Base-by-base conservation (phyloP, 371 early-diverging fungal species). In the Neoconidiobolus thromboides region DNA sequence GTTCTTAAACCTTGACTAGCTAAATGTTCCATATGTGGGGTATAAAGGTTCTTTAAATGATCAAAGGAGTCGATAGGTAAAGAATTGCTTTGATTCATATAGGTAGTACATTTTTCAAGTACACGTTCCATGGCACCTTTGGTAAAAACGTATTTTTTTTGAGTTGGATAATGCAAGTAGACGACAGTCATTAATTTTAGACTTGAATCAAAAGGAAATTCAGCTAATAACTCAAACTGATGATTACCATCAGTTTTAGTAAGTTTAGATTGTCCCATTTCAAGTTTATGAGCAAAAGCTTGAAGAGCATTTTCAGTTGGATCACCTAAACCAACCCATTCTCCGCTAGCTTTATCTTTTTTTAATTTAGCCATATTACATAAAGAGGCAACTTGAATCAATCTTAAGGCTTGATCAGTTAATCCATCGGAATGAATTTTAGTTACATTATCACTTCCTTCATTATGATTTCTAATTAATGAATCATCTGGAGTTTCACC, bases 121-220 rank as follows among this genome's bases (percentile, higher is more conserved):
- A 83, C 79, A 43, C 83, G 81, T 68, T 87, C 86, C 9, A 86
- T 85, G 3, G 86, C 88, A 48, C 86, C 86, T 64, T 86, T 86
- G 26, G 77, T 64, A 15, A 44, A 48, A 44, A 56, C 60, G 58
- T 47, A 40, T 47, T 37, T 48, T 55, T 60, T 26, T 44, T 46
- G 67, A 12, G 12, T 59, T 3, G 69, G 62, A 81, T 71, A 67
- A 68, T 82, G 66, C 69, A 75, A 63, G 58, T 76, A 75, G 2
- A 91, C 73, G 14, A 91, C 85, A 66, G 83, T 82, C 96, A 95
- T 95, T 50, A 93, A 81, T 70, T 95, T 95, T 54, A 92, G 76
- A 10, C 82, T 77, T 12, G 87, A 86, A 69, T 86, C 86, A 63
- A 87, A 89, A 3, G 87, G 83, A 60, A 65, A 58, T 62, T 69